Conservation (phyloP, 129 eudicot species). For the Flaveria brownii region DNA sequence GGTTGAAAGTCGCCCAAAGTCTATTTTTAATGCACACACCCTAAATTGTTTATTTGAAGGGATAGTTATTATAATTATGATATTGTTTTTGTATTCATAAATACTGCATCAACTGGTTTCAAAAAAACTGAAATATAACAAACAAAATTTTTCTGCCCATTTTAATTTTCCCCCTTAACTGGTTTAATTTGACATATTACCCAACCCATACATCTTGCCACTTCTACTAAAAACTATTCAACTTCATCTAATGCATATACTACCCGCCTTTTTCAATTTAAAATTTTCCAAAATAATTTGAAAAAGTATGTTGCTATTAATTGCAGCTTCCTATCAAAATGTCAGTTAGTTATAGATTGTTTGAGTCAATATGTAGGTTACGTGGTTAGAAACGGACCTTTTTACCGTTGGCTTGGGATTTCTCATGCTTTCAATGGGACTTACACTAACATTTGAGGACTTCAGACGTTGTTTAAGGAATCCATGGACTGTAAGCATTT, state of each 20-base stretch:
- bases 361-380: slow-evolving; percentile 60
- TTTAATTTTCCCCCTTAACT: not conserved
- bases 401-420: slow-evolving; percentile 93
- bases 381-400: slow-evolving; percentile 96
- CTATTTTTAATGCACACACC: not conserved
- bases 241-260: not conserved
- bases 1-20: not conserved
- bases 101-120: not conserved
- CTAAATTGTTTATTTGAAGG: not conserved
- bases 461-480: slow-evolving; percentile 89
- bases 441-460: slow-evolving; percentile 93
- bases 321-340: not conserved
- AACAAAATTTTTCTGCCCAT: not conserved
- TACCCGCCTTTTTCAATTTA: not conserved
- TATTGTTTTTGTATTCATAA: not conserved
- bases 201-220: not conserved
- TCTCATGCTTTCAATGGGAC: slow-evolving; percentile 99
- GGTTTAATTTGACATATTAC: not conserved
- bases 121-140: not conserved
- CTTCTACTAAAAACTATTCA: not conserved
- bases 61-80: not conserved
- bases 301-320: not conserved
- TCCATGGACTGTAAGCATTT: slow-evolving; percentile 92
- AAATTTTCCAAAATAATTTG: not conserved
- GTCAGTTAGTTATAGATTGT: slow-evolving; percentile 1